Conservation (phyloP, 371 early-diverging fungal genomes). For the Rhizopus stolonifer region DNA sequence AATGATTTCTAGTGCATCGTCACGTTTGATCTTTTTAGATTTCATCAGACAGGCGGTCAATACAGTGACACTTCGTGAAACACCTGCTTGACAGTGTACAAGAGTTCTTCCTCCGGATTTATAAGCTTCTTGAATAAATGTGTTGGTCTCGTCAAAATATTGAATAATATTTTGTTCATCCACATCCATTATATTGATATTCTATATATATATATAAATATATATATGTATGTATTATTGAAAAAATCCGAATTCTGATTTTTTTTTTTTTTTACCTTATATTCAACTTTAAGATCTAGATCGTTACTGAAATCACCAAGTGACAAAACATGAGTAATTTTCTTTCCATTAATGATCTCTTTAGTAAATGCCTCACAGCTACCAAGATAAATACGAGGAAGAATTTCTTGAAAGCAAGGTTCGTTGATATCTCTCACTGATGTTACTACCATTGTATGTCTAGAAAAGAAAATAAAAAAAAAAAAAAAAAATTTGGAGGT, state of each 20-base stretch:
- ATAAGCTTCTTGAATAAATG: slow-evolving; percentile 58
- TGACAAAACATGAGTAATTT: slow-evolving; percentile 65
- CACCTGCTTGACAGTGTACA: slow-evolving; percentile 67
- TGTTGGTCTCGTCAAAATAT: slow-evolving; percentile 63
- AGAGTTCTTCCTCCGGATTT: slow-evolving; percentile 54
- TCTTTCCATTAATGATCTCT: slow-evolving; percentile 34
- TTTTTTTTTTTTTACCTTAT: slow-evolving; percentile 46
- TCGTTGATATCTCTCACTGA: slow-evolving; percentile 10
- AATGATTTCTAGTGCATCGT: slow-evolving; percentile 55
- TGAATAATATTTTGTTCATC: slow-evolving; percentile 69
- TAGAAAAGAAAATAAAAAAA: background rate
- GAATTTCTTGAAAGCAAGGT: slow-evolving; percentile 31
- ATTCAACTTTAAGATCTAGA: slow-evolving; percentile 28
- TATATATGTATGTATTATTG: slow-evolving; percentile 8
- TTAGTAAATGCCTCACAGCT: slow-evolving; percentile 31
- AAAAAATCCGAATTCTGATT: too few species aligned
- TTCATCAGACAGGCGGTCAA: slow-evolving; percentile 72
- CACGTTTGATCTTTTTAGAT: slow-evolving; percentile 34
- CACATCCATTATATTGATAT: slow-evolving; percentile 63
- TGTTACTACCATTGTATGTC: background rate
- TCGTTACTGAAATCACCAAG: slow-evolving; percentile 40
- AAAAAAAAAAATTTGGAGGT: too few species aligned
- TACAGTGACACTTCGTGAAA: slow-evolving; percentile 33
- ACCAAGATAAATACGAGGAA: slow-evolving; percentile 48
- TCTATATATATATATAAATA: slow-evolving; percentile 16